Conservation (phyloP, 805 yeast genomes). For the Blastobotrys mokoenaii region DNA sequence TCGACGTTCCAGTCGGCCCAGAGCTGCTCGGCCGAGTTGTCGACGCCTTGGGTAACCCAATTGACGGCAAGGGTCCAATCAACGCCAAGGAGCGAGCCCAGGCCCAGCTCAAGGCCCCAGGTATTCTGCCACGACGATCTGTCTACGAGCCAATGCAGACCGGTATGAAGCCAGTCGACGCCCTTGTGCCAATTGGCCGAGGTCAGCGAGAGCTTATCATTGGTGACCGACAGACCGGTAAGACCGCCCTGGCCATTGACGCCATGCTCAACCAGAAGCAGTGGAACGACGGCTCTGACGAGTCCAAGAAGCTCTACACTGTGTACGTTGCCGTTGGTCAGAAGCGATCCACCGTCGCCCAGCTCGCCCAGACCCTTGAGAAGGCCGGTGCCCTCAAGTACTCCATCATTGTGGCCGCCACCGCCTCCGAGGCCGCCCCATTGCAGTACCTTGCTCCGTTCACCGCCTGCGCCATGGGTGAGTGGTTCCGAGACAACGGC, state of each 20-base stretch:
- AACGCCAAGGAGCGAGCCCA: slow-evolving; percentile 75
- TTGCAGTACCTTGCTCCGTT: slow-evolving; percentile 99
- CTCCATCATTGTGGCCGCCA: slow-evolving; percentile 97
- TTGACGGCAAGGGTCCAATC: slow-evolving; percentile 99
- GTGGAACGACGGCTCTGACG: slow-evolving; percentile 94
- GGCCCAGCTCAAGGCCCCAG: slow-evolving; percentile 99
- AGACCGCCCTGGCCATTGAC: slow-evolving; percentile 98
- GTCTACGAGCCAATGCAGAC: slow-evolving; percentile 99
- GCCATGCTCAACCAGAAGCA: slow-evolving; percentile 98
- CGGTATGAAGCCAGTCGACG: slow-evolving; percentile 98
- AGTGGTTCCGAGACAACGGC: slow-evolving; percentile 99
- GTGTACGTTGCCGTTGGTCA: slow-evolving; percentile 99
- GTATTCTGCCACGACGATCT: slow-evolving; percentile 98
- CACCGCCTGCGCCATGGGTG: slow-evolving; percentile 99
- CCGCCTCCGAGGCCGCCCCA: slow-evolving; percentile 99
- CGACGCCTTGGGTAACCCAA: slow-evolving; percentile 98
- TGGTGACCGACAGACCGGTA: slow-evolving; percentile 99
- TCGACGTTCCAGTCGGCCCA: slow-evolving; percentile 98
- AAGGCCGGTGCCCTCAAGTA: slow-evolving; percentile 96
- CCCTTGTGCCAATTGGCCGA: slow-evolving; percentile 99
- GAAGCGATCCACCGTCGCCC: slow-evolving; percentile 99
- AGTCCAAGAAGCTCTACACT: slow-evolving; percentile 97
- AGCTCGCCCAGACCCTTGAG: slow-evolving; percentile 98
- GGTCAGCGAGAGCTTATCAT: slow-evolving; percentile 99
- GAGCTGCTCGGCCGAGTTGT: slow-evolving; percentile 98